A percentile compares a stretch with the other conserved stretches of the same genome.
Conservation (phyloP, 2,329 filamentous ascomycete species). For the Colletotrichum tabaci region DNA sequence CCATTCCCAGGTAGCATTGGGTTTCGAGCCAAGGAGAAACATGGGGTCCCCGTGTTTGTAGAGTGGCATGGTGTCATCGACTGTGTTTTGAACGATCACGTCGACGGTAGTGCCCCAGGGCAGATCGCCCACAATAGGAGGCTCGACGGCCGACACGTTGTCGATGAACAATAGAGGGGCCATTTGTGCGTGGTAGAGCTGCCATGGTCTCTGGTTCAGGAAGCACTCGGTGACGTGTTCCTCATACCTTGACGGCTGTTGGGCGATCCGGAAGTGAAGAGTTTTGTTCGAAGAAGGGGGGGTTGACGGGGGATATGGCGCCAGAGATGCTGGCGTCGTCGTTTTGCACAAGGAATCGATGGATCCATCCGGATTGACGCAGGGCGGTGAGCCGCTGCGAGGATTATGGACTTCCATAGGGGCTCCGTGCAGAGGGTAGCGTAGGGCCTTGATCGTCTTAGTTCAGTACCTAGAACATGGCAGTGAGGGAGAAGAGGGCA, state of each 20-base stretch:
- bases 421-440: conserved; percentile 19
- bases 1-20: conserved; percentile 64
- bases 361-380: conserved; percentile 13
- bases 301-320: neutral
- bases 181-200: conserved; percentile 48
- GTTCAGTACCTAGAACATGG: neutral
- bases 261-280: conserved; percentile 11
- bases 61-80: conserved; percentile 48
- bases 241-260: conserved; percentile 24
- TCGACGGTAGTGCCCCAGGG: conserved; percentile 56
- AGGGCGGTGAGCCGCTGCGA: neutral
- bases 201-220: conserved; percentile 26
- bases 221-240: conserved; percentile 20
- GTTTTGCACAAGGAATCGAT: conserved; percentile 5
- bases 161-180: conserved; percentile 61
- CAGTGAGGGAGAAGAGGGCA: neutral
- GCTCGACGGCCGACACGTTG: conserved; percentile 49
- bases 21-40: conserved; percentile 68
- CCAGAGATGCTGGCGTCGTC: neutral
- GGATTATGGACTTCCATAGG: conserved; percentile 24
- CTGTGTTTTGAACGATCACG: conserved; percentile 22
- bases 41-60: conserved; percentile 76
- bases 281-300: conserved; percentile 10
- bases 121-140: neutral
- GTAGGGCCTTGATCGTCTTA: neutral